Evolutionary conservation across 257 asterid species (phyloP).

Genomic region (Ajuga chamaepitys): DNA sequence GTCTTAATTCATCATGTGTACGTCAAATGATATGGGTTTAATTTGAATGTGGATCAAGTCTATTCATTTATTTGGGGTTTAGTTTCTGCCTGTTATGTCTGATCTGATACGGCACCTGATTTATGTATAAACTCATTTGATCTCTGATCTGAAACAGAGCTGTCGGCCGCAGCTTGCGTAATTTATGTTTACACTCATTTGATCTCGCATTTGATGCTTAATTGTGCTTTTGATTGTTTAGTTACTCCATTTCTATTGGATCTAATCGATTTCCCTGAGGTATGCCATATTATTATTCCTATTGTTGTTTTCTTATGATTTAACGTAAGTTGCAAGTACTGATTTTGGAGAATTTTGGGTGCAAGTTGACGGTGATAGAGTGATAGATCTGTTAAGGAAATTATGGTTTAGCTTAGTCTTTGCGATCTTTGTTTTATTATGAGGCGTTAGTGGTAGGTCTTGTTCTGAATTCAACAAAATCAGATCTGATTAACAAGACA

Average conservation of each 20-base stretch:
- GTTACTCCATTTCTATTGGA: slow-evolving; percentile 2
- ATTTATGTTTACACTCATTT: slow-evolving; percentile 10
- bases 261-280: slow-evolving; percentile 1
- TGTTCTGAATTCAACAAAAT: not conserved
- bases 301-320: not conserved
- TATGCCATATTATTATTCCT: not conserved
- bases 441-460: not conserved
- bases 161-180: not conserved
- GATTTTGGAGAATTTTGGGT: slow-evolving; percentile 7
- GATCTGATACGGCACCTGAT: slow-evolving; percentile 23
- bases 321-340: slow-evolving; percentile 8
- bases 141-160: no score
- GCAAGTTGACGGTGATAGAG: slow-evolving; percentile 5
- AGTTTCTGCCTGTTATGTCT: not conserved
- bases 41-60: not conserved
- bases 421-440: not conserved
- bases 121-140: no score
- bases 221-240: not conserved
- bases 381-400: slow-evolving; percentile 14
- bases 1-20: not conserved
- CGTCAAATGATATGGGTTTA: slow-evolving; percentile 1
- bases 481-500: slow-evolving; percentile 3
- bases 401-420: not conserved
- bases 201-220: slow-evolving; percentile 17
- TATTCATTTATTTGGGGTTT: not conserved